These are phyloP conservation scores for Leccinum variicolor DNA, from an alignment of 768 basidiomycete species.

Conservation along the genomic window DNA sequence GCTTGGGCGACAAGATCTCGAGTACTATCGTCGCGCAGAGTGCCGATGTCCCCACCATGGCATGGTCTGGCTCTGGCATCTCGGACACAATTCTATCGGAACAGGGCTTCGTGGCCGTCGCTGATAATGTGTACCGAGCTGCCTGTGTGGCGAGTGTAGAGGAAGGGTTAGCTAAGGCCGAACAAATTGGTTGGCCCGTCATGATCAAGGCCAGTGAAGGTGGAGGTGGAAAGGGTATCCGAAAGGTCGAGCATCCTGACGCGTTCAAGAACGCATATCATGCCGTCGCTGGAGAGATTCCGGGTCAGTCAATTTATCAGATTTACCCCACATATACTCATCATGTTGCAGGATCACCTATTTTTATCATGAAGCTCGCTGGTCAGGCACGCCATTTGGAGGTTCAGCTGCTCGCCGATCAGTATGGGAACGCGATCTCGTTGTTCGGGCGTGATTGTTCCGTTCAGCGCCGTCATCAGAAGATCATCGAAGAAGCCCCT, in stretches of 20 bases:
- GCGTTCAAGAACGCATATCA: slow-evolving; percentile 92
- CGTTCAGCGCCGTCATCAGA: slow-evolving; percentile 98
- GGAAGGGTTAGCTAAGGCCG: slow-evolving; percentile 79
- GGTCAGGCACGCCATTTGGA: slow-evolving; percentile 97
- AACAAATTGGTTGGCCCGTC: slow-evolving; percentile 91
- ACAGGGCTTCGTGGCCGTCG: slow-evolving; percentile 90
- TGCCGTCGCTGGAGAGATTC: slow-evolving; percentile 94
- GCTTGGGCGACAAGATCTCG: slow-evolving; percentile 98
- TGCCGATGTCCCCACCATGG: slow-evolving; percentile 95
- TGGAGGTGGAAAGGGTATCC: slow-evolving; percentile 98
- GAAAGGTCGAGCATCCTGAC: slow-evolving; percentile 85
- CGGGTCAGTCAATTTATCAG: slow-evolving; percentile 53
- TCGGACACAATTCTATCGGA: slow-evolving; percentile 80
- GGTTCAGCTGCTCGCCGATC: slow-evolving; percentile 97
- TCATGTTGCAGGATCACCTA: slow-evolving; percentile 75
- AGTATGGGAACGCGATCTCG: slow-evolving; percentile 98
- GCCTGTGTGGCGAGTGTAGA: slow-evolving; percentile 90
- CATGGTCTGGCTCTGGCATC: slow-evolving; percentile 97
- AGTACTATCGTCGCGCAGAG: slow-evolving; percentile 99
- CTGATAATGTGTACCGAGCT: slow-evolving; percentile 80
- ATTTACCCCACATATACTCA: slow-evolving; percentile 7
- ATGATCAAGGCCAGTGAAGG: slow-evolving; percentile 99
- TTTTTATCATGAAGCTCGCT: slow-evolving; percentile 99
- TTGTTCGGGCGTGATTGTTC: slow-evolving; percentile 99
- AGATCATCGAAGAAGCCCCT: slow-evolving; percentile 99